phyloP scores from a whole-genome alignment of 164 flowering plant species.

The Chimonanthus salicifolius region DNA sequence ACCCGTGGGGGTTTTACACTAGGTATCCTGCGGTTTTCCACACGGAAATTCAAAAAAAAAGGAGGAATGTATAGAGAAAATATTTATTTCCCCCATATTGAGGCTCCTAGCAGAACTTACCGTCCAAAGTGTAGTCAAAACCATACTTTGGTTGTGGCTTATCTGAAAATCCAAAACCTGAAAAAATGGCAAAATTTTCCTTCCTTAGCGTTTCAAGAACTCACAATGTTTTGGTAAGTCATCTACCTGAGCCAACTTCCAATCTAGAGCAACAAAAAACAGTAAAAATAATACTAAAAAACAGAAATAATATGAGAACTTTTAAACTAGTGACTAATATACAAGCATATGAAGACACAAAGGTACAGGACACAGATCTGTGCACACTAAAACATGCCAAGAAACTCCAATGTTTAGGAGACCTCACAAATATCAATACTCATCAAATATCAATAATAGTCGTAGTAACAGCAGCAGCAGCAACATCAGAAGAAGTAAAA shows the following conservation, averaged over 20 bases:
- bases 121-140: conserved; percentile 84
- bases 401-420: not conserved
- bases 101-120: conserved; percentile 29
- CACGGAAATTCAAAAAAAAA: not conserved
- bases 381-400: not conserved
- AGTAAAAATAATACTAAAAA: too few relatives aligned
- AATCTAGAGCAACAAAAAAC: too few relatives aligned
- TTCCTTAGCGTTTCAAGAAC: too few relatives aligned
- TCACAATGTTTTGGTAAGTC: too few relatives aligned
- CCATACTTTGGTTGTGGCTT: conserved; percentile 95
- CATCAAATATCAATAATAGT: not conserved
- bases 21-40: too few relatives aligned
- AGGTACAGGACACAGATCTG: not conserved
- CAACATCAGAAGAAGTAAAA: not conserved
- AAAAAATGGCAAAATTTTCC: not conserved
- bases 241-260: too few relatives aligned
- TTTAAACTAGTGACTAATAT: too few relatives aligned
- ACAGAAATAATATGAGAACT: too few relatives aligned
- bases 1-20: too few relatives aligned
- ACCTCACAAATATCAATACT: not conserved
- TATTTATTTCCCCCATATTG: not conserved
- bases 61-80: not conserved
- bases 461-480: not conserved
- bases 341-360: conserved; percentile 1
- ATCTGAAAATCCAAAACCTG: conserved; percentile 98